Conservation (phyloP, 139 green algal species). For the Coelastrella sp. region DNA sequence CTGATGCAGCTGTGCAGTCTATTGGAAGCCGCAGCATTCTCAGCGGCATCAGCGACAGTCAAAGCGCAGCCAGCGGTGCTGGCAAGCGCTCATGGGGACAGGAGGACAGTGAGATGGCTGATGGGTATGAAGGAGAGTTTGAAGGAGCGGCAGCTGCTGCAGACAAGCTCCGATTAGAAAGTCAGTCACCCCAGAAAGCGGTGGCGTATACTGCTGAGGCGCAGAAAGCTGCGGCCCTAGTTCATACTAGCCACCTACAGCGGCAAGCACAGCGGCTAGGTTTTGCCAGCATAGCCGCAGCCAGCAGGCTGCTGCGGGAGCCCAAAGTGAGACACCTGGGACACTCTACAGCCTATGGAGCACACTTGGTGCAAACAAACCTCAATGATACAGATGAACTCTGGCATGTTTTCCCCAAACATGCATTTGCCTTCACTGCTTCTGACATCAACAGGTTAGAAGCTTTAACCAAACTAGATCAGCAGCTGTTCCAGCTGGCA, state of each 20-base stretch:
- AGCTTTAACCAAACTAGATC: conserved; percentile 7
- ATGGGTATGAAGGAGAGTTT: neutral
- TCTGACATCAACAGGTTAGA: conserved; percentile 13
- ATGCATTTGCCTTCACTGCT: conserved; percentile 6
- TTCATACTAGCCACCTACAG: neutral
- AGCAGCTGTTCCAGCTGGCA: conserved; percentile 10
- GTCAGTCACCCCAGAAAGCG: neutral
- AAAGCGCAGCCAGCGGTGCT: neutral
- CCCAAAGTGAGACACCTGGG: neutral
- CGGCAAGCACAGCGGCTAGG: neutral
- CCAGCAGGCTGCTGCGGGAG: neutral
- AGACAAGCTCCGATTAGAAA: neutral
- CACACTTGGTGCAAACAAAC: neutral
- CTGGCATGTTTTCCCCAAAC: conserved; percentile 28
- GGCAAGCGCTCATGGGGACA: too few species aligned
- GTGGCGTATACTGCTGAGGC: neutral
- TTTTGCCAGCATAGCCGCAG: neutral
- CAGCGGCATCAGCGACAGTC: neutral
- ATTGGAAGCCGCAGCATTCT: neutral
- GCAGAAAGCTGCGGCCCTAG: neutral
- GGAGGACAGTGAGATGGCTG: neutral
- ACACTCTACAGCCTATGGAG: neutral
- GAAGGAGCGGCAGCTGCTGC: neutral
- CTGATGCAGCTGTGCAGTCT: neutral
- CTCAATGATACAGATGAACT: neutral